Evolutionary conservation across 75 land plant genomes (phyloP).

Genomic region (Selaginella moellendorffii): DNA sequence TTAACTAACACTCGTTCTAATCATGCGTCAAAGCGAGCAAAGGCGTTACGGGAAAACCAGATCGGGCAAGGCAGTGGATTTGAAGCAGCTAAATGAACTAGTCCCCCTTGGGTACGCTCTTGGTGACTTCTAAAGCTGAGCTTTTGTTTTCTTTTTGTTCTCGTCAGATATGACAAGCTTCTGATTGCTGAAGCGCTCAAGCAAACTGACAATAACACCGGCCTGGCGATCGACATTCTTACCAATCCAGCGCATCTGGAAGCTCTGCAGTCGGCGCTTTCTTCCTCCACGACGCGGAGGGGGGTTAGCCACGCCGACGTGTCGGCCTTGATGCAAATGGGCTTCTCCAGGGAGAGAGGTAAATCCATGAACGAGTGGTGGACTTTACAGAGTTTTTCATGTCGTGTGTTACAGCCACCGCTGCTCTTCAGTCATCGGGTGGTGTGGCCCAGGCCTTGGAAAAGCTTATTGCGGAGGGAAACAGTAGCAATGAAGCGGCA

Average conservation of each 20-base stretch:
- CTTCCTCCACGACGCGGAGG: no score
- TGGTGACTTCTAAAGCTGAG: neutral
- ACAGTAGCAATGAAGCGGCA: no score
- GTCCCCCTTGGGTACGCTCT: slow-evolving; percentile 64
- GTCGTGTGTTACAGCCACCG: no score
- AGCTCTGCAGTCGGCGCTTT: no score
- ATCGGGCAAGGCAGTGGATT: slow-evolving; percentile 51
- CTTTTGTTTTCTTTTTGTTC: neutral
- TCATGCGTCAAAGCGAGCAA: slow-evolving; percentile 56
- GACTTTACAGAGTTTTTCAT: no score
- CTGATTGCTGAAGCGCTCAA: slow-evolving; percentile 88
- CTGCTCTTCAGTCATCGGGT: no score
- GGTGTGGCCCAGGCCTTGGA: no score
- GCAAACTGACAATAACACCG: slow-evolving; percentile 70
- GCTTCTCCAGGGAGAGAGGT: slow-evolving; percentile 56
- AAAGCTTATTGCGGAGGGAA: no score
- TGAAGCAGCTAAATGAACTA: slow-evolving; percentile 38
- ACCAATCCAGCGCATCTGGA: slow-evolving; percentile 50
- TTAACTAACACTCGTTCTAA: no score
- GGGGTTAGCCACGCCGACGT: no score
- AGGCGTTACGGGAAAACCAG: slow-evolving; percentile 64
- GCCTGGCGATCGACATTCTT: slow-evolving; percentile 63
- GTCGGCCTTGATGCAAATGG: slow-evolving; percentile 69
- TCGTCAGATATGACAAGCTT: slow-evolving; percentile 42
- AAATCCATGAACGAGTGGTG: neutral